phyloP scores from a whole-genome alignment of 306 rosid genomes.

The Castanea mollissima region DNA sequence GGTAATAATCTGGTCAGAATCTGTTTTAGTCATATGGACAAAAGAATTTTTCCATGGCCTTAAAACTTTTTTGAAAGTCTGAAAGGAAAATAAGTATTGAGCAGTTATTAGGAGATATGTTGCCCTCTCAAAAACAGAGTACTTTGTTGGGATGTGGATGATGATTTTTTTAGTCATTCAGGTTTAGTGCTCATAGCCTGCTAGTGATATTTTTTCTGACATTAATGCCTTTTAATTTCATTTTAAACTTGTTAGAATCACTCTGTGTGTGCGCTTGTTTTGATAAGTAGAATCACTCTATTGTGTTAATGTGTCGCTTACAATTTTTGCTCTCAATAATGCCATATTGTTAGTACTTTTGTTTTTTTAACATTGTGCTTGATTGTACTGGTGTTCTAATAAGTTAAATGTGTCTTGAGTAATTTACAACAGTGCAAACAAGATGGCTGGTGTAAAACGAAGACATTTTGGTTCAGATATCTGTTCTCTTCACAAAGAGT shows the following conservation, averaged over 20 bases:
- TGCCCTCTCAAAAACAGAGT: not conserved
- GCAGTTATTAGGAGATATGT: not conserved
- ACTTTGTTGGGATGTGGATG: not conserved
- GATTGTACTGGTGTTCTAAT: slow-evolving; percentile 52
- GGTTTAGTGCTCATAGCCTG: not conserved
- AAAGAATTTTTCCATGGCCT: too few relatives aligned
- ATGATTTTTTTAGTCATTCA: not conserved
- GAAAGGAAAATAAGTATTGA: too few relatives aligned
- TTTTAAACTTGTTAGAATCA: not conserved
- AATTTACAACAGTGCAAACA: slow-evolving; percentile 76
- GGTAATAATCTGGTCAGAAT: too few relatives aligned
- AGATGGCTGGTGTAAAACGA: slow-evolving; percentile 99
- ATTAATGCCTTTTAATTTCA: not conserved
- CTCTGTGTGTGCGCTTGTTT: too few relatives aligned
- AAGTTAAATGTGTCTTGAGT: slow-evolving; percentile 68
- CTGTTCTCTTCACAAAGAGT: slow-evolving; percentile 90
- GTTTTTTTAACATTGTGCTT: slow-evolving; percentile 3
- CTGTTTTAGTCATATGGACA: too few relatives aligned
- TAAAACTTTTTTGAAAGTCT: too few relatives aligned
- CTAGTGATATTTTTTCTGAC: not conserved
- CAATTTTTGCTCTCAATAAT: not conserved
- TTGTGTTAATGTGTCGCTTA: not conserved
- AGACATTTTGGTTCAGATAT: slow-evolving; percentile 91
- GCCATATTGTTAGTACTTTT: not conserved
- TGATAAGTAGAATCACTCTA: not conserved